phyloP scores from a whole-genome alignment of 169 alveolate species.

The Perkinsus olseni region DNA sequence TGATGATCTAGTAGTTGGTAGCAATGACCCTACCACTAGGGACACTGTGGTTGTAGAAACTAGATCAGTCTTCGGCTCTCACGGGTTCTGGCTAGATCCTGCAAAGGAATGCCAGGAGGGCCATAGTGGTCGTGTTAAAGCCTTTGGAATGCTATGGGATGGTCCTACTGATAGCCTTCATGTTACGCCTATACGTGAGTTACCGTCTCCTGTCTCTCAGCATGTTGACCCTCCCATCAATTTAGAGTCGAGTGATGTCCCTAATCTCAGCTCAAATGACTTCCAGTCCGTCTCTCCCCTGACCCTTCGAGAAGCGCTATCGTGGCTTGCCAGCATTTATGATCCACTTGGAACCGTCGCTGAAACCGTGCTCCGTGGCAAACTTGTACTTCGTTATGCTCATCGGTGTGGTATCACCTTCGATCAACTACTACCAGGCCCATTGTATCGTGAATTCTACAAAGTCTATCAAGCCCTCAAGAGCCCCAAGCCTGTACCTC shows the following conservation, averaged over 20 bases:
- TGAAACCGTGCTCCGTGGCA: not conserved
- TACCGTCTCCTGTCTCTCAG: not conserved
- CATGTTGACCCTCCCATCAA: not conserved
- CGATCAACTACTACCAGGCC: not conserved
- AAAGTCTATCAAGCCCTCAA: not conserved
- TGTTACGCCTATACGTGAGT: not conserved
- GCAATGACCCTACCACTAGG: not conserved
- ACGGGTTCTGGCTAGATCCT: not conserved
- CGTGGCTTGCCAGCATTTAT: not conserved
- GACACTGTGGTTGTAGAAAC: not conserved
- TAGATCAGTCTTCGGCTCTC: not conserved
- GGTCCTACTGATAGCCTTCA: not conserved
- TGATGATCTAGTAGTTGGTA: not conserved
- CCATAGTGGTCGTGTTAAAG: not conserved
- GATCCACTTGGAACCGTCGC: not conserved
- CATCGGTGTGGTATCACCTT: not conserved
- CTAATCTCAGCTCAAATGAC: not conserved
- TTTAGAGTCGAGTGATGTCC: not conserved
- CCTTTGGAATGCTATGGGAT: not conserved
- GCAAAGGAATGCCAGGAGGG: not conserved
- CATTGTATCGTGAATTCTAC: not conserved
- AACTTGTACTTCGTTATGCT: not conserved
- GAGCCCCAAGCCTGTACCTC: not conserved
- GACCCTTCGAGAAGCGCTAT: not conserved
- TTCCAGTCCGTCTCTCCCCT: not conserved